These are phyloP conservation scores for Xylaria polymorpha DNA, from an alignment of 2,329 filamentous ascomycete species.

Conservation along the genomic window DNA sequence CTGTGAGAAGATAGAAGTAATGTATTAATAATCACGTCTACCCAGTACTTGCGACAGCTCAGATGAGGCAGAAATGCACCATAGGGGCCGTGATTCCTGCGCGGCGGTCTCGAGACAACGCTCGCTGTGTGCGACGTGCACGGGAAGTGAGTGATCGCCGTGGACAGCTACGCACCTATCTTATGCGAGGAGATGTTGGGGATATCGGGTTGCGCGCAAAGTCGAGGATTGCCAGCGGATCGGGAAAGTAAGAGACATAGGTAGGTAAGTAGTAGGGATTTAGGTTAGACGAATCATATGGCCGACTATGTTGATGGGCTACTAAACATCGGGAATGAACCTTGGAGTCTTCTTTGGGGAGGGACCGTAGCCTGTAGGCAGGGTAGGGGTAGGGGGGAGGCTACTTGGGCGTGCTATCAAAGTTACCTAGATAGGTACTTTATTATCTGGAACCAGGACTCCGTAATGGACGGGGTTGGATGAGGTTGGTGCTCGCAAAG, in stretches of 20 bases:
- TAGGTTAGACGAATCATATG: constrained; percentile 13
- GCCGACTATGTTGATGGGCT: background rate
- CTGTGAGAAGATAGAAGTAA: constrained; percentile 4
- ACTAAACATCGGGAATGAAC: constrained; percentile 23
- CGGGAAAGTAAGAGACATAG: constrained; percentile 8
- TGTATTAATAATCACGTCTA: constrained; percentile 21
- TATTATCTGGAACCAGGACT: no score
- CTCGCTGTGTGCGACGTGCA: constrained; percentile 6
- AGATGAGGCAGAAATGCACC: constrained; percentile 10
- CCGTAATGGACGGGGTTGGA: no score
- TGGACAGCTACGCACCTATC: constrained; percentile 19
- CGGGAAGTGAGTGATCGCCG: constrained; percentile 11
- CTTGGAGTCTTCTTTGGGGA: constrained; percentile 21
- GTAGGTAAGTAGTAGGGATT: constrained; percentile 3
- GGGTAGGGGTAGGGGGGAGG: constrained; percentile 14
- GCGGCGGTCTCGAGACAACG: constrained; percentile 19
- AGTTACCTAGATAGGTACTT: background rate
- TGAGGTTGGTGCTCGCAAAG: no score
- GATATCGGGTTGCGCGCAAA: constrained; percentile 17
- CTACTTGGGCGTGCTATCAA: background rate
- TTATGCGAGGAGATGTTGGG: constrained; percentile 15
- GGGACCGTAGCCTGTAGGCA: background rate
- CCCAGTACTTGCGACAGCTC: constrained; percentile 5
- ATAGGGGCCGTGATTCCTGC: constrained; percentile 18
- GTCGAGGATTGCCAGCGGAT: background rate